Base-by-base conservation (phyloP, 768 basidiomycete genomes). In the Tricholoma hemisulphureum region DNA sequence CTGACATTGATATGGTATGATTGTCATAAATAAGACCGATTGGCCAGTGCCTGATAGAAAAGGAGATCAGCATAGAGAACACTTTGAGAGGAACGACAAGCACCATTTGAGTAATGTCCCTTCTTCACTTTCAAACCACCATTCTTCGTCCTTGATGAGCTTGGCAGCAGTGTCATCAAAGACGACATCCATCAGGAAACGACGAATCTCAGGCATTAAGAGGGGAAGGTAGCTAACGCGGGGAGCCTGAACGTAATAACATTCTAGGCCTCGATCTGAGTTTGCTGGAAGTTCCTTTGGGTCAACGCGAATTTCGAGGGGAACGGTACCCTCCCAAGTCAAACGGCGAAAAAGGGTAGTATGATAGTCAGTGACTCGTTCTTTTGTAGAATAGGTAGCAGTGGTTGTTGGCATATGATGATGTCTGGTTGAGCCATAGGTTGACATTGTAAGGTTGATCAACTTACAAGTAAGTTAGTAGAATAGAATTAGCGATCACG, bases 111-210 rank as follows among this genome's bases (percentile, higher is more conserved):
- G 80, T 50, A 91, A 68, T 6, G 80, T 83, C 28, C 92, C 91
- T 62, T 86, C 89, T 53, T 91, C 89, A 60, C 87, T 89, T 73
- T 97, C 94, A 71, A 99, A 97, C 97, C 96, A 98, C 91, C 96
- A 94, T 53, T 95, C 91, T 57, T 92, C 90, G 62, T 95, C 92
- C 67, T 89, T 90, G 58, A 95, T 73, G 9, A 79, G 65, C 59
- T 86, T 87, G 4, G 86, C 85, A 28, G 88, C 87, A 32, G 83
- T 80, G 65, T 96, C 94, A 67, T 97, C 93, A 66, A 98, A 88
- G 11, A 95, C 91, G 55, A 98, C 86, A 62, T 97, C 92, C 78
- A 91, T 87, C 60, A 98, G 80, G 73, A 93, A 93, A 64, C 87
- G 83, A 58, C 88, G 84, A 58, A 99, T 84, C 67, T 97, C 93